Evolutionary conservation across 805 yeast species (phyloP).

Genomic region (Starmerella scarabaei): DNA sequence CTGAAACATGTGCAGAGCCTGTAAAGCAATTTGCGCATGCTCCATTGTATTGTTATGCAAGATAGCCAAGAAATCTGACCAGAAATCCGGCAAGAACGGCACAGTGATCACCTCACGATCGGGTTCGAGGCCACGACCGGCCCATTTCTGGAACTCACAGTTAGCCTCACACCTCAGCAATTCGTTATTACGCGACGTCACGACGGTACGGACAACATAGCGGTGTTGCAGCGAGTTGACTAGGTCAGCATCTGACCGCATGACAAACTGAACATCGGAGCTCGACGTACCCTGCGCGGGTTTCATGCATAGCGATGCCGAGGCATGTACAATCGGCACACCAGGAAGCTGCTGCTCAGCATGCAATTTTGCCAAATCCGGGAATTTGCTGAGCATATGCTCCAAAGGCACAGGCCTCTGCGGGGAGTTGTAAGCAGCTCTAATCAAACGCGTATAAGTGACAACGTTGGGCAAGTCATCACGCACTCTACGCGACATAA

Average conservation of each 20-base stretch:
- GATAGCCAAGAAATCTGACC: conserved; percentile 29
- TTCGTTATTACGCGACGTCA: conserved; percentile 25
- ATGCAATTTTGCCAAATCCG: conserved; percentile 19
- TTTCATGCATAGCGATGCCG: conserved; percentile 21
- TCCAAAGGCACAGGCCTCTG: conserved; percentile 21
- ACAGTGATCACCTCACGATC: conserved; percentile 26
- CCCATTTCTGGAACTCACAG: conserved; percentile 13
- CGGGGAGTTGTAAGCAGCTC: conserved; percentile 29
- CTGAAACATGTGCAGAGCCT: conserved; percentile 27
- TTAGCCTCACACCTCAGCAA: conserved; percentile 18
- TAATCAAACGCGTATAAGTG: conserved; percentile 25
- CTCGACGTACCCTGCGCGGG: conserved; percentile 4
- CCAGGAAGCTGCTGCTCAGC: conserved; percentile 12
- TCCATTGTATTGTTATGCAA: conserved; percentile 22
- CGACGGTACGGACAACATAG: conserved; percentile 21
- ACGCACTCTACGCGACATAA: conserved; percentile 13
- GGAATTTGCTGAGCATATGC: conserved; percentile 22
- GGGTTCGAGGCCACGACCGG: conserved; percentile 18
- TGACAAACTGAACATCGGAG: conserved; percentile 21
- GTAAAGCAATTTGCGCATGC: conserved; percentile 22
- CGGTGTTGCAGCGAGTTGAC: conserved; percentile 19
- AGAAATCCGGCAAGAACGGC: conserved; percentile 30
- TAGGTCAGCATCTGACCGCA: conserved; percentile 1
- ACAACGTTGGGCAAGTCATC: conserved; percentile 7
- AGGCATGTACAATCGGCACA: conserved; percentile 25